These are phyloP conservation scores for Aspergillus ochraceus DNA, from an alignment of 2,329 filamentous ascomycete species.

Conservation along the genomic window DNA sequence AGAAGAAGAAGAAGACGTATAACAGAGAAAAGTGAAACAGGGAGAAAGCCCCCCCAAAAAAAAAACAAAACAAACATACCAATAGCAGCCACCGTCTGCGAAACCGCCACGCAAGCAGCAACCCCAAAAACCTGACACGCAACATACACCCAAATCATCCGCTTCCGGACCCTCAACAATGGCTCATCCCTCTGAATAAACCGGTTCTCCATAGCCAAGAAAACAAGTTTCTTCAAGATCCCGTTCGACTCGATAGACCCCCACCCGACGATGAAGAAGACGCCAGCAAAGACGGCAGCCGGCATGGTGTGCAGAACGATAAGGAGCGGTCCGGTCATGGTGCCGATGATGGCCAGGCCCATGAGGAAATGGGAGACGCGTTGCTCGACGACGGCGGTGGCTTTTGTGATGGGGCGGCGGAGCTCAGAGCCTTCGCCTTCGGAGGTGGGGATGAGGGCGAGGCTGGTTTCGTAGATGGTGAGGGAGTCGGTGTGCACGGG, in stretches of 20 bases:
- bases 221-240: conserved; percentile 69
- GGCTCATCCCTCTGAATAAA: conserved; percentile 57
- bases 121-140: conserved; percentile 54
- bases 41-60: not conserved
- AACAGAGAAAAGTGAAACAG: not conserved
- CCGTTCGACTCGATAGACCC: conserved; percentile 73
- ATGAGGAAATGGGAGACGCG: conserved; percentile 74
- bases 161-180: conserved; percentile 44
- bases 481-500: conserved; percentile 60
- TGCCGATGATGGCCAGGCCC: conserved; percentile 71
- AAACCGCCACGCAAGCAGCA: conserved; percentile 57
- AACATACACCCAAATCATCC: conserved; percentile 52
- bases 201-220: conserved; percentile 60
- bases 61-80: conserved; percentile 37
- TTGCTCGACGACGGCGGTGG: conserved; percentile 59
- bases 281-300: conserved; percentile 71
- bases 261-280: conserved; percentile 80
- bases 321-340: conserved; percentile 72
- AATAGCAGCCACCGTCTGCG: conserved; percentile 61
- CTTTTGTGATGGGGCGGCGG: conserved; percentile 49
- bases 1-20: not conserved
- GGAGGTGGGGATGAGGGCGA: conserved; percentile 63
- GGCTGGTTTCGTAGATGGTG: conserved; percentile 71
- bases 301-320: conserved; percentile 72
- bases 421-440: conserved; percentile 60